Base-by-base conservation (phyloP, 2,329 filamentous ascomycete species). In the Sclerotinia spermophila region DNA sequence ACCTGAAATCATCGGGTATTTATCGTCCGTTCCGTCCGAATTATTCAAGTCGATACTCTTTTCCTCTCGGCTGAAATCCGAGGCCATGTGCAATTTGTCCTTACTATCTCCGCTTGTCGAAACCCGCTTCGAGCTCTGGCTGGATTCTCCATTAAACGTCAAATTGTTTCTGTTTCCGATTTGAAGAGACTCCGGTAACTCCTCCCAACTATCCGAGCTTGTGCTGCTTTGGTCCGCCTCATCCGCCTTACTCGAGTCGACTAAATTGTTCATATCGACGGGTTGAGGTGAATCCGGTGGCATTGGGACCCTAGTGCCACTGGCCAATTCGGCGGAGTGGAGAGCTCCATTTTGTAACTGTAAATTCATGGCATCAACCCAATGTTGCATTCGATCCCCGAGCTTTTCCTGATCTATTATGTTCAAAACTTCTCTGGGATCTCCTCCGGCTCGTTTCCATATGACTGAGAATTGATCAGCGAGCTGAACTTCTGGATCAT, bases 391-490 rank as follows among this genome's bases (percentile, higher is more conserved):
- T 65, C 86, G 85, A 17, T 87, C 86, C 69, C 86, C 83, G 2
- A 87, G 83, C 6, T 85, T 84, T 74, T 91, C 88, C 51, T 87
- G 84, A 53, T 86, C 84, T 44, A 91, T 88, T 33, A 92, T 87
- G 55, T 84, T 82, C 4, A 90, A 74, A 38, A 92, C 87, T 71
- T 83, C 84, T 48, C 86, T 82, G 0, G 85, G 84, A 74, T 91
- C 84, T 6, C 89, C 89, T 58, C 84, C 84, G 1, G 88, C 88
- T 69, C 86, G 86, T 56, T 84, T 83, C 79, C 88, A 90, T 51
- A 87, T 89, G 69, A 82, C 83, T 74, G 85, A 81, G 79, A 82
- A 87, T 76, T 82, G 85, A 71, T 77, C 77, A 21, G 75, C 77
- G 72, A 76, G 77, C 61, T 71, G 74, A 45, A 78, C 77, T 64